phyloP scores from a whole-genome alignment of 352 stramenopile species.

The Phytophthora chlamydospora region DNA sequence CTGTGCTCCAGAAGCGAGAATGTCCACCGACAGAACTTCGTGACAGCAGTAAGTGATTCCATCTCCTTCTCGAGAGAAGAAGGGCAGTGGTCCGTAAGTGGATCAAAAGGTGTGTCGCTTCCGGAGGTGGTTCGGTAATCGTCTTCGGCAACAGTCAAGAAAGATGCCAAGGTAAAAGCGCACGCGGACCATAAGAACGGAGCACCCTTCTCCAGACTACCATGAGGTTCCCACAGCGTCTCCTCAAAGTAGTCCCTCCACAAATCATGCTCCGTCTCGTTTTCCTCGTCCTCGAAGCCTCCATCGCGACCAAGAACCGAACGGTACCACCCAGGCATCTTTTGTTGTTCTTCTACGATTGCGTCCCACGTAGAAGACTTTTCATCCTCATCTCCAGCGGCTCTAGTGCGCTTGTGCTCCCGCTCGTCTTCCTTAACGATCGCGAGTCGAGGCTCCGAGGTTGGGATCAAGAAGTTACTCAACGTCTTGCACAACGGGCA shows the following conservation, averaged over 20 bases:
- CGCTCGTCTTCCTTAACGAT: slow-evolving; percentile 26
- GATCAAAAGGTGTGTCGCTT: slow-evolving; percentile 46
- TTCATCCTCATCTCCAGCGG: slow-evolving; percentile 18
- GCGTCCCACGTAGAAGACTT: slow-evolving; percentile 48
- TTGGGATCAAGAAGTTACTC: slow-evolving; percentile 92
- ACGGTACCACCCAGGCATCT: slow-evolving; percentile 71
- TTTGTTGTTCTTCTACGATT: slow-evolving; percentile 69
- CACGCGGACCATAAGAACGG: slow-evolving; percentile 88
- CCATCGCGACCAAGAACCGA: slow-evolving; percentile 74
- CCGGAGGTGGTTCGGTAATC: slow-evolving; percentile 40
- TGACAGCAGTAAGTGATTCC: slow-evolving; percentile 71
- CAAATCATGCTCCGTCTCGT: slow-evolving; percentile 68
- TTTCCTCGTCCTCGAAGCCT: slow-evolving; percentile 50
- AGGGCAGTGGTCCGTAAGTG: slow-evolving; percentile 61
- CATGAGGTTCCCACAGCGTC: slow-evolving; percentile 86
- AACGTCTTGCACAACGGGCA: slow-evolving; percentile 93
- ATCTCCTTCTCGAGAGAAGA: slow-evolving; percentile 84
- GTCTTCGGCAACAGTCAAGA: slow-evolving; percentile 72
- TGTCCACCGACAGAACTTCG: slow-evolving; percentile 89
- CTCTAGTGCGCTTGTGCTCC: slow-evolving; percentile 24
- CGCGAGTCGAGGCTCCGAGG: slow-evolving; percentile 52
- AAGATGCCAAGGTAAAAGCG: slow-evolving; percentile 81
- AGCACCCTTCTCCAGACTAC: slow-evolving; percentile 84
- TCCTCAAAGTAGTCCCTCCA: slow-evolving; percentile 91
- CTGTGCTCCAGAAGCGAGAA: slow-evolving; percentile 87